These are phyloP conservation scores for Diaporthe vexans DNA, from an alignment of 2,329 filamentous ascomycete species.

Conservation along the genomic window DNA sequence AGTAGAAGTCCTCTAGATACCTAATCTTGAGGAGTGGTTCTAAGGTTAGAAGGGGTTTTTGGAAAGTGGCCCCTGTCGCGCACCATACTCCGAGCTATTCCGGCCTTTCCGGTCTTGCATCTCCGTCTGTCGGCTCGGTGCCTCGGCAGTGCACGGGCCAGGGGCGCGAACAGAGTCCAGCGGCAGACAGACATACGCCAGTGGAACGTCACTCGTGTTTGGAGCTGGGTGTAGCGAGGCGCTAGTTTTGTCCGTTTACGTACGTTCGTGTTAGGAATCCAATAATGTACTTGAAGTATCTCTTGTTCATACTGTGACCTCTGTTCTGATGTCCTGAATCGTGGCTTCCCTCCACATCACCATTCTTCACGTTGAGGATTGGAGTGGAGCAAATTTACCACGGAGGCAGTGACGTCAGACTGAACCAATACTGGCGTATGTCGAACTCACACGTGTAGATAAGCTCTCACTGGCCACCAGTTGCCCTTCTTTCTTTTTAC, in stretches of 20 bases:
- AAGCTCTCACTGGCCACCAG: too few species aligned
- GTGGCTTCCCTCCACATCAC: background rate
- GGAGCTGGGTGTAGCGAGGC: background rate
- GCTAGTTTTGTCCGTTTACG: background rate
- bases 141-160: background rate
- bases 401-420: background rate
- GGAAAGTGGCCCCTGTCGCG: too few species aligned
- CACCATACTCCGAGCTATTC: slow-evolving; percentile 22
- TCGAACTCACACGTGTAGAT: too few species aligned
- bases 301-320: background rate
- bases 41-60: too few species aligned
- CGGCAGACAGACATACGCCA: background rate
- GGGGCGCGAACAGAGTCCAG: too few species aligned
- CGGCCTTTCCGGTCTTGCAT: slow-evolving; percentile 11
- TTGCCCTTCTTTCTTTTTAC: too few species aligned
- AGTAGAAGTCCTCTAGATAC: too few species aligned
- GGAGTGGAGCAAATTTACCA: background rate
- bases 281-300: background rate
- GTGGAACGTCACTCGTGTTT: slow-evolving; percentile 2
- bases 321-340: fast-evolving
- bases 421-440: background rate
- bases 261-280: background rate
- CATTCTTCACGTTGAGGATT: background rate
- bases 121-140: slow-evolving; percentile 23
- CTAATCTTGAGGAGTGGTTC: too few species aligned